Evolutionary conservation across 495 filamentous ascomycete species (phyloP).

Genomic region (Penicillium lividum): DNA sequence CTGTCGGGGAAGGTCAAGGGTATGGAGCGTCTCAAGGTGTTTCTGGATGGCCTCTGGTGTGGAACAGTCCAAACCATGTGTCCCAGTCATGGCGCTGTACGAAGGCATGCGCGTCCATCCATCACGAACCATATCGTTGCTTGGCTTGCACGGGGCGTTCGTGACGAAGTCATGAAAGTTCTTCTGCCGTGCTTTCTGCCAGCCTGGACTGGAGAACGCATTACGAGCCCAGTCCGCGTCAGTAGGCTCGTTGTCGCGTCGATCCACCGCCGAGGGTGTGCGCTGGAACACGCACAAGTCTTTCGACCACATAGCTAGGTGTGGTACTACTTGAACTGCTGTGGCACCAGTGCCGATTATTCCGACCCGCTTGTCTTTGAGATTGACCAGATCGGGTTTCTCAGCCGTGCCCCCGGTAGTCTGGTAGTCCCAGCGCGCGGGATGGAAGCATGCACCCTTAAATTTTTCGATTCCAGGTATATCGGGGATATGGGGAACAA

Average conservation of each 20-base stretch:
- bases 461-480: conserved; percentile 21
- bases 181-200: conserved; percentile 33
- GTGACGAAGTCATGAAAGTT: conserved; percentile 29
- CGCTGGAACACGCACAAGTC: conserved; percentile 50
- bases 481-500: conserved; percentile 29
- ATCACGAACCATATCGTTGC: conserved; percentile 39
- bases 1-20: conserved; percentile 9
- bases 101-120: conserved; percentile 35
- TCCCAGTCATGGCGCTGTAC: conserved; percentile 1
- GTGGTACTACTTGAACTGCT: conserved; percentile 42
- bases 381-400: conserved; percentile 38
- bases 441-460: conserved; percentile 38
- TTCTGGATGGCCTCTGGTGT: background rate
- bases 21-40: background rate
- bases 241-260: conserved; percentile 50
- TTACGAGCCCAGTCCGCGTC: conserved; percentile 46
- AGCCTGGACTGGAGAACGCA: conserved; percentile 40
- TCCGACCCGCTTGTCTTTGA: conserved; percentile 44
- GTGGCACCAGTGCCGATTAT: conserved; percentile 54
- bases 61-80: no score
- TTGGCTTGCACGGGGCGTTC: background rate
- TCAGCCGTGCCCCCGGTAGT: conserved; percentile 52
- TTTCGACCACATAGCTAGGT: conserved; percentile 32
- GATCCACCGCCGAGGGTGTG: conserved; percentile 51
- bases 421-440: conserved; percentile 43